Base-by-base conservation (phyloP, 2,329 filamentous ascomycete genomes). In the Phyllosticta capitalensis region DNA sequence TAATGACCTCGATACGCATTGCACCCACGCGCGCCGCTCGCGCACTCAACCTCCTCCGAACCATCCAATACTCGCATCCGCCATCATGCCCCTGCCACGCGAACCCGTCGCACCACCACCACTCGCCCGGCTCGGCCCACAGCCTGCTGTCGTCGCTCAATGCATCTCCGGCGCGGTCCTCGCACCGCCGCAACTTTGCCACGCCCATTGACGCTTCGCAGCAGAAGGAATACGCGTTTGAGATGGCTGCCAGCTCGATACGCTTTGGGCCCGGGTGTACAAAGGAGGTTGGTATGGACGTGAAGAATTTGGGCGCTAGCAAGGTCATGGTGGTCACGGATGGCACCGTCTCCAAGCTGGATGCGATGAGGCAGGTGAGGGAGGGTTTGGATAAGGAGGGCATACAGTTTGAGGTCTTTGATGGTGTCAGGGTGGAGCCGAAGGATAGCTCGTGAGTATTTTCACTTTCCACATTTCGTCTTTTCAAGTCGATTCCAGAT, bases 241-340 rank as follows among this genome's bases (percentile, higher is more conserved):
- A 99, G 74, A 95, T 99, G 92, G 94, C 94, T 0, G 91, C 94
- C 1, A 95, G 90, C 1, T 90, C 88, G 26, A 96, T 99, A 68
- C 85, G 94, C 12, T 99, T 97, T 67, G 94, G 94, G 0, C 90
- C 90, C 0, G 94, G 94, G 5, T 89, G 88, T 60, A 99, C 94
- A 22, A 90, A 90, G 73, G 94, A 99, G 74, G 91, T 99, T 20
- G 94, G 94, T 64, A 97, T 97, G 94, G 94, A 99, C 74, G 86
- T 97, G 66, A 87, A 85, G 75, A 97, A 99, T 71, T 81, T 99
- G 79, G 88, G 89, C 14, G 86, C 88, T 6, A 88, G 90, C 77
- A 86, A 85, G 52, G 92, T 99, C 61, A 89, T 90, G 71, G 89
- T 99, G 5, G 91, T 99, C 17, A 99, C 94, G 17, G 94, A 99